phyloP scores from a whole-genome alignment of 2,329 filamentous ascomycete species.

The Sporothrix curviconia region DNA sequence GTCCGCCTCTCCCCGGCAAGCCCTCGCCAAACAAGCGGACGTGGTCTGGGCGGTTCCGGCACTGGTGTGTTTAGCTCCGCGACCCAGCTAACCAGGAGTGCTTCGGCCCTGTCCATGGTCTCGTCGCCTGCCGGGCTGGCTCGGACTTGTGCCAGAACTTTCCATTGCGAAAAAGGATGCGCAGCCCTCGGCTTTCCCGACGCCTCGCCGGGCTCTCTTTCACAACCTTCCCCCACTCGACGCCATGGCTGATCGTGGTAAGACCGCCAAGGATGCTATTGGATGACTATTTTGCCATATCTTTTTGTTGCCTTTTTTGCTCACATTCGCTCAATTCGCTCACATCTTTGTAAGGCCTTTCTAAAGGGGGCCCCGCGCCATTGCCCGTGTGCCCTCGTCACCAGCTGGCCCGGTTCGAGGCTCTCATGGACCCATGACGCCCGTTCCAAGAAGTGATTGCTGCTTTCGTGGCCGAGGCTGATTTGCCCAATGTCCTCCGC shows the following conservation, averaged over 20 bases:
- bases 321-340: not conserved
- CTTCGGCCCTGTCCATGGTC: constrained; percentile 70
- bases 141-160: constrained; percentile 94
- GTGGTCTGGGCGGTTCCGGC: constrained; percentile 1
- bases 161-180: constrained; percentile 75
- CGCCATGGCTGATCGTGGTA: constrained; percentile 57
- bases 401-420: constrained; percentile 67
- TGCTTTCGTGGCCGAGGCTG: constrained; percentile 50
- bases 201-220: constrained; percentile 77
- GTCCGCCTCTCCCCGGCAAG: constrained; percentile 43
- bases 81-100: constrained; percentile 66
- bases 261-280: too few species aligned
- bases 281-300: constrained; percentile 24
- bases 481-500: constrained; percentile 40
- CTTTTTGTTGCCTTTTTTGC: not conserved
- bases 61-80: constrained; percentile 63
- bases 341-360: constrained; percentile 54
- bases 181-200: constrained; percentile 77
- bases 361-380: constrained; percentile 82
- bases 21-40: constrained; percentile 44
- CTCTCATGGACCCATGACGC: constrained; percentile 92
- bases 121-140: constrained; percentile 88
- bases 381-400: constrained; percentile 68
- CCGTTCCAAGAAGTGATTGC: constrained; percentile 71
- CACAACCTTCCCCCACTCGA: constrained; percentile 58